Evolutionary conservation across 2,329 filamentous ascomycete genomes (phyloP), one percentile per base, ranked within the genome.

Genomic region (Zarea fungicola): DNA sequence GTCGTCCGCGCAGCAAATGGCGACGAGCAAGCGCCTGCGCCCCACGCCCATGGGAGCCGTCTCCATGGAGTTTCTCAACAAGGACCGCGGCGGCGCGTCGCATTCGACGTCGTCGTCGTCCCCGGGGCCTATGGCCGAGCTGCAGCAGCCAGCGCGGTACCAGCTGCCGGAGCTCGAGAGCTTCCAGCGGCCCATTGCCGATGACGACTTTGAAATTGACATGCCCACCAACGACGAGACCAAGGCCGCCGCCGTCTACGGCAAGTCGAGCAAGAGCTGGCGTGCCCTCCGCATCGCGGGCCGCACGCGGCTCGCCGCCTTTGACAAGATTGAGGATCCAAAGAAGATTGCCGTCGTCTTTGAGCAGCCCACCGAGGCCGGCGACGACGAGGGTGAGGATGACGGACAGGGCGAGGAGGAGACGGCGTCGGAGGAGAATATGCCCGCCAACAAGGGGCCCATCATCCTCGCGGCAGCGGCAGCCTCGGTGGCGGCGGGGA

Each of bases 261-360:
- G 83, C 48, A 95, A 95, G 65, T 82, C 85, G 18, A 96, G 89
- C 71, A 92, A 95, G 65, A 86, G 83, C 49, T 99, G 93, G 93
- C 81, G 91, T 57, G 88, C 89, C 5, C 72, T 99, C 54, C 83
- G 93, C 45, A 80, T 95, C 55, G 87, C 89, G 9, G 83, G 86
- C 49, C 82, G 81, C 55, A 82, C 76, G 49, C 86, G 85, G 58
- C 77, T 97, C 56, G 78, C 81, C 37, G 72, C 83, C 18, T 93
- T 97, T 64, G 91, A 97, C 65, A 89, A 86, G 65, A 87, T 96
- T 41, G 90, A 96, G 48, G 84, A 90, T 55, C 84, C 87, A 34
- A 87, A 86, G 62, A 87, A 89, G 52, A 75, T 85, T 26, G 74
- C 75, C 47, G 60, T 71, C 28, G 70, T 85, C 11, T 85, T 83